These are phyloP conservation scores for Trypanosoma avium DNA, from an alignment of 208 protist genomes.

Conservation along the genomic window DNA sequence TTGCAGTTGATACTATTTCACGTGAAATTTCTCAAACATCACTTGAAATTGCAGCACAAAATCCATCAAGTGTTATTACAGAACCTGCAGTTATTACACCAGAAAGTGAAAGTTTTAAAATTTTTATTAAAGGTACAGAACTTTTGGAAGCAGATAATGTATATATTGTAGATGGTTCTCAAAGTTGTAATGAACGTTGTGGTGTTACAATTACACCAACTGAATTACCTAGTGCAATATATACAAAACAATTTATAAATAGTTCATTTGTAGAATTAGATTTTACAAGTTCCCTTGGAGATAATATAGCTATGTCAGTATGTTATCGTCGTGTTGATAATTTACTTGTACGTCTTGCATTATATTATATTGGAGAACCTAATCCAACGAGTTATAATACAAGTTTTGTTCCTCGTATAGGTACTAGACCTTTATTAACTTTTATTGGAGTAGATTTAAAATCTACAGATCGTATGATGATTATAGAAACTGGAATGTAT, in stretches of 20 bases:
- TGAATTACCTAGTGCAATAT: slow-evolving; percentile 33
- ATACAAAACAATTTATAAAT: slow-evolving; percentile 48
- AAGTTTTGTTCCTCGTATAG: slow-evolving; percentile 73
- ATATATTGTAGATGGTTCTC: slow-evolving; percentile 47
- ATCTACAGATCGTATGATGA: slow-evolving; percentile 53
- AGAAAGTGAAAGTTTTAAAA: slow-evolving; percentile 33
- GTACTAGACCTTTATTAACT: slow-evolving; percentile 71
- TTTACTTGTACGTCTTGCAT: slow-evolving; percentile 54
- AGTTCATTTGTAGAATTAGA: slow-evolving; percentile 39
- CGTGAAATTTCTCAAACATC: slow-evolving; percentile 29
- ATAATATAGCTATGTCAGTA: slow-evolving; percentile 50
- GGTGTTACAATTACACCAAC: slow-evolving; percentile 42
- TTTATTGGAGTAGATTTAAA: slow-evolving; percentile 67
- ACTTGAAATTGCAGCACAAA: slow-evolving; percentile 34
- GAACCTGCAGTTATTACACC: slow-evolving; percentile 58
- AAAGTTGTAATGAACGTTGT: slow-evolving; percentile 79
- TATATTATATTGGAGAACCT: slow-evolving; percentile 48
- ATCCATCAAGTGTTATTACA: slow-evolving; percentile 48
- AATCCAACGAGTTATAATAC: slow-evolving; percentile 73
- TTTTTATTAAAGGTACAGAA: slow-evolving; percentile 52
- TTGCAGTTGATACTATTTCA: slow-evolving; percentile 48
- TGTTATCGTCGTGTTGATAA: slow-evolving; percentile 75
- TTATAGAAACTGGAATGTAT: slow-evolving; percentile 42
- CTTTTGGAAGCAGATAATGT: slow-evolving; percentile 51
- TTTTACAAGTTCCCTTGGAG: slow-evolving; percentile 41